Evolutionary conservation across 129 eudicot species (phyloP).

Genomic region (Glebionis coronaria): DNA sequence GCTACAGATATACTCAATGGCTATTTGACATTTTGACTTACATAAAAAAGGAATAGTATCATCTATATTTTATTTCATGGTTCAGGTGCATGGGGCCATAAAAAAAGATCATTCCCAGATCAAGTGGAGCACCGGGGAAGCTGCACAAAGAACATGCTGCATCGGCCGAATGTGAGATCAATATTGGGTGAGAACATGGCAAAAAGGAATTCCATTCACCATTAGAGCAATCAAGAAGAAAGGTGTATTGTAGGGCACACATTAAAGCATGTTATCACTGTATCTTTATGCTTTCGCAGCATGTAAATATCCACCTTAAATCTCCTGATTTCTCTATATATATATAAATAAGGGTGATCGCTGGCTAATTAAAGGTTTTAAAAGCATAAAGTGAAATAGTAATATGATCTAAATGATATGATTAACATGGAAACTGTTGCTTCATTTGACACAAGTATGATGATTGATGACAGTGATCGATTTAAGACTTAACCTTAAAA

Average conservation of each 20-base stretch:
- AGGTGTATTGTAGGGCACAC: conserved; percentile 10
- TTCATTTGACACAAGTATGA: conserved; percentile 10
- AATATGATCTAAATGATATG: not conserved
- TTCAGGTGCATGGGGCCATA: conserved; percentile 5
- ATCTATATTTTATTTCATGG: conserved; percentile 7
- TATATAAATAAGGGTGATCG: conserved; percentile 10
- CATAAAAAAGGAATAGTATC: not conserved
- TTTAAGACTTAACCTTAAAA: conserved; percentile 21
- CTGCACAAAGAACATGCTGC: conserved; percentile 12
- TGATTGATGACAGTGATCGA: too few relatives aligned
- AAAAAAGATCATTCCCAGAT: conserved; percentile 14
- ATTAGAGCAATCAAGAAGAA: conserved; percentile 4
- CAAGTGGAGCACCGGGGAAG: conserved; percentile 26
- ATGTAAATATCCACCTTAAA: not conserved
- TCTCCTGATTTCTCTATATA: not conserved
- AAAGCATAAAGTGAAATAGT: conserved; percentile 11
- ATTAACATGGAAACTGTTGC: conserved; percentile 5
- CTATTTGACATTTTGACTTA: too few relatives aligned
- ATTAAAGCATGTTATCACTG: not conserved
- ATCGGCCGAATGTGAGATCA: conserved; percentile 21
- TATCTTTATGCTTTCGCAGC: too few relatives aligned
- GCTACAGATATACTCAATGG: too few relatives aligned
- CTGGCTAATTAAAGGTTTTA: not conserved
- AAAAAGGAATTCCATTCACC: too few relatives aligned
- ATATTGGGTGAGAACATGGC: conserved; percentile 28